These are phyloP conservation scores for Carex arenaria DNA, from an alignment of 202 grass and related monocot species.

Conservation along the genomic window DNA sequence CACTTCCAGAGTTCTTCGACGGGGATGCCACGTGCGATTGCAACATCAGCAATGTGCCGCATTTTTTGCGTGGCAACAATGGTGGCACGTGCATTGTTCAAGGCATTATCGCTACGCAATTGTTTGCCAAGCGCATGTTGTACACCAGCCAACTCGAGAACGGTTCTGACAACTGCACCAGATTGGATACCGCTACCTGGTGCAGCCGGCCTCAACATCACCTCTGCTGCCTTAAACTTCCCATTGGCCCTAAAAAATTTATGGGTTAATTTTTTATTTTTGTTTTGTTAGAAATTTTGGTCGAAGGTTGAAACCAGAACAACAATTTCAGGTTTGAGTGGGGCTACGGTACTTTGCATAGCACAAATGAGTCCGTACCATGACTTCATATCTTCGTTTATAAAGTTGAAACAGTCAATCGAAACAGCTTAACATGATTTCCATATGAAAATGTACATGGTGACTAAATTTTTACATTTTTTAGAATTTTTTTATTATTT, in stretches of 20 bases:
- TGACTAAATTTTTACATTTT: no score
- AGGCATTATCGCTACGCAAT: conserved; percentile 65
- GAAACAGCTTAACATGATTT: no score
- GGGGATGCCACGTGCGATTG: conserved; percentile 59
- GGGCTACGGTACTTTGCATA: no score
- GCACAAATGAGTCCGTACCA: no score
- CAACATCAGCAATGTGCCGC: conserved; percentile 56
- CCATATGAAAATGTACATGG: no score
- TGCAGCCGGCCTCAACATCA: conserved; percentile 89
- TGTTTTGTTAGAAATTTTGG: neutral
- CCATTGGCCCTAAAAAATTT: conserved; percentile 46
- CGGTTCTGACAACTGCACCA: conserved; percentile 68
- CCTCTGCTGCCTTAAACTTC: conserved; percentile 70
- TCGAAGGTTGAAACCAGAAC: no score
- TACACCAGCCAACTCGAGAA: conserved; percentile 85
- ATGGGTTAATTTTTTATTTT: neutral
- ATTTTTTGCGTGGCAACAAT: conserved; percentile 67
- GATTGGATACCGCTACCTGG: conserved; percentile 81
- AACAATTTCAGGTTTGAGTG: no score
- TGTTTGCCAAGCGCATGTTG: conserved; percentile 92
- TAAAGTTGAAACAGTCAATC: no score
- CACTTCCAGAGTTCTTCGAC: conserved; percentile 91
- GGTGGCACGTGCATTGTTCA: conserved; percentile 83
- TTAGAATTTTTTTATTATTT: no score
- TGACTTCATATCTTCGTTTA: no score